Conservation (phyloP, 2,329 filamentous ascomycete species). For the Ceratocystis variospora region DNA sequence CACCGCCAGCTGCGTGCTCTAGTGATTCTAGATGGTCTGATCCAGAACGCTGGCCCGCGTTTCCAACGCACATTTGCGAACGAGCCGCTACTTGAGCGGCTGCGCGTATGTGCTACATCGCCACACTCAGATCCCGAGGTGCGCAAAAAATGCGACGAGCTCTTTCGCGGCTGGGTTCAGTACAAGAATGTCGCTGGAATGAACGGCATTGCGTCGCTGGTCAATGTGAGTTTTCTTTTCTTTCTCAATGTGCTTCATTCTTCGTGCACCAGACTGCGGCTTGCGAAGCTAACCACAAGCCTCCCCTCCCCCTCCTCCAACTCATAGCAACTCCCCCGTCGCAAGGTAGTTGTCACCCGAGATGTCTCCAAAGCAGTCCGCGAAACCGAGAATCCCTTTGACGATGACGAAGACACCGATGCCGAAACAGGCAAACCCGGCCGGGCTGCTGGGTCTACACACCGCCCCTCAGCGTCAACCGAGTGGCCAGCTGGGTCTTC, state of each 20-base stretch:
- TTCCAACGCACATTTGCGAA: conserved; percentile 84
- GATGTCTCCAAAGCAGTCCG: conserved; percentile 70
- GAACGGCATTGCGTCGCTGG: conserved; percentile 63
- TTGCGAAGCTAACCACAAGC: neutral
- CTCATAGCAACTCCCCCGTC: conserved; percentile 44
- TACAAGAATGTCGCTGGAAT: conserved; percentile 74
- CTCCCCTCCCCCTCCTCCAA: neutral
- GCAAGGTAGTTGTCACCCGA: conserved; percentile 59
- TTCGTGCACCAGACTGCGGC: neutral
- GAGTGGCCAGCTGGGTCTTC: conserved; percentile 19
- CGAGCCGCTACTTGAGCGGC: conserved; percentile 77
- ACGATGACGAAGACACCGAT: conserved; percentile 48
- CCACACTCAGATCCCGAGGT: conserved; percentile 73
- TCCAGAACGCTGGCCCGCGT: conserved; percentile 79
- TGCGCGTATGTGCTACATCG: conserved; percentile 77
- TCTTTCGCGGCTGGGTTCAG: conserved; percentile 80
- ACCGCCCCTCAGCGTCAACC: neutral
- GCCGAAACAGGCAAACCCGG: conserved; percentile 21
- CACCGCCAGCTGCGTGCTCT: conserved; percentile 84
- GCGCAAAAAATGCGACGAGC: conserved; percentile 70
- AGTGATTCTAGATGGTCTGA: conserved; percentile 77
- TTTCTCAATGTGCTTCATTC: neutral
- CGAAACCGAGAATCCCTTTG: conserved; percentile 64
- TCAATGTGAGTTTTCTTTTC: conserved; percentile 37
- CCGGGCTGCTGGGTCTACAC: neutral